Base-by-base conservation (phyloP, 31 red algal genomes). In the Odonthalia washingtoniensis region DNA sequence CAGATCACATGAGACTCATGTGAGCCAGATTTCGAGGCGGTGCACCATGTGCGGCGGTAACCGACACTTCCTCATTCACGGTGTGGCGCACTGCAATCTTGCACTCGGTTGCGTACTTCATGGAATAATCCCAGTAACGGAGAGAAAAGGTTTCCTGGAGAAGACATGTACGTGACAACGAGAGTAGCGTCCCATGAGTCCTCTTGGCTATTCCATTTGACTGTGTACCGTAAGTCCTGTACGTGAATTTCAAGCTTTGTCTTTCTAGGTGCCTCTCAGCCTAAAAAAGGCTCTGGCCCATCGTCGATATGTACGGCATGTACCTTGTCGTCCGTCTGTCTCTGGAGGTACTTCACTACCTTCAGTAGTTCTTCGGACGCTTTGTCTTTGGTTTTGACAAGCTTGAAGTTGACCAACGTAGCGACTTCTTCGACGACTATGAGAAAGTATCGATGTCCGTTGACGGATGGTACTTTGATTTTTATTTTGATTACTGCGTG, bases 361-460 rank as follows among this genome's bases (percentile, higher is more conserved):
- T 70, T 9, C n/a, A 70, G 28, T 27, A 70, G 66, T 12, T 12
- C 66, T 21, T 37, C 76, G 5, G 86, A 81, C 31, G 64, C 86
- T 39, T 89, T 76, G 34, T 65, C 75, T 64, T 89, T 81, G 17
- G 36, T 76, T 34, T 37, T 74, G 42, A 82, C 30, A 0, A 45
- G 49, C 21, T 38, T 39, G 0, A 46, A 6, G 57, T 42, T 66
- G 5, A 40, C 37, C 24, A 66, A 83, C 36, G 78, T 33, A 4
- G 64, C 40, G 44, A 62, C 76, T 57, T 78, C 79, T 17, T 90
- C 79, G 9, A 83, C 70, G 32, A 83, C 53, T 5, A 78, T 90
- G 52, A 70, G 46, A 45, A 90, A 83, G 21, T 90, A 90, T 1
- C 46, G 27, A 0, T 64, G 40, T 2, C 41, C 65, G 35, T 82